A percentile compares a stretch with the other conserved stretches of the same genome.
Conservation (phyloP, 768 basidiomycete species). For the Daedaleopsis sinensis region DNA sequence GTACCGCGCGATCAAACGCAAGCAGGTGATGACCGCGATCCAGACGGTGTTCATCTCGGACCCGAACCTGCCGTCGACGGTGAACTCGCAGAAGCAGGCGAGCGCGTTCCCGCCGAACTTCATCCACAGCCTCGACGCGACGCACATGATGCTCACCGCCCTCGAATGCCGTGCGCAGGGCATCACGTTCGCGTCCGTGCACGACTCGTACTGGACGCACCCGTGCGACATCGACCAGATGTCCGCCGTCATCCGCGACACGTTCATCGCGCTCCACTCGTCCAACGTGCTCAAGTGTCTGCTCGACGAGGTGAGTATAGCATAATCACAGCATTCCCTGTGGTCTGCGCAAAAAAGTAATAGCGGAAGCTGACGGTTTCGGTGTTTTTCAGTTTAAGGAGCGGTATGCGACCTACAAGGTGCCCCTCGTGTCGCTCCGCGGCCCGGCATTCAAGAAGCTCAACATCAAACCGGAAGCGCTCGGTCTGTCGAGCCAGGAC, state of each 20-base stretch:
- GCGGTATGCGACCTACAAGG: conserved; percentile 74
- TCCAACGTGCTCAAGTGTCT: conserved; percentile 81
- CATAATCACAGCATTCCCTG: no score
- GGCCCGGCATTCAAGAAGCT: conserved; percentile 45
- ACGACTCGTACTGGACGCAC: conserved; percentile 99
- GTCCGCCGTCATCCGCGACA: conserved; percentile 88
- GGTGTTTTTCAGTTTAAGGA: conserved; percentile 58
- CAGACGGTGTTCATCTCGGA: conserved; percentile 92
- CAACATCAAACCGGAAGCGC: conserved; percentile 42
- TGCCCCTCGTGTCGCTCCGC: conserved; percentile 58
- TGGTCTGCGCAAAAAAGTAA: no score
- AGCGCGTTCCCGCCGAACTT: conserved; percentile 99
- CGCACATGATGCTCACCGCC: conserved; percentile 98
- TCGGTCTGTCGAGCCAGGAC: conserved; percentile 15
- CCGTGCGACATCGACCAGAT: conserved; percentile 84
- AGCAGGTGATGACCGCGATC: conserved; percentile 81
- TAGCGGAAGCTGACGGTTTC: not conserved
- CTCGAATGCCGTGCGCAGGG: conserved; percentile 76
- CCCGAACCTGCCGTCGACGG: conserved; percentile 67
- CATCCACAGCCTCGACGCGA: conserved; percentile 96
- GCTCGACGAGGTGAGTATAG: conserved; percentile 59
- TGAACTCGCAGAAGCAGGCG: conserved; percentile 86
- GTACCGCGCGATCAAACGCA: conserved; percentile 81
- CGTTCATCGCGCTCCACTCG: conserved; percentile 91
- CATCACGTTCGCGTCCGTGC: conserved; percentile 91